Percentiles rank a stretch among this genome's conserved stretches.
Conservation (phyloP, 1,284 basidiomycete species). For the Volvariella surrecta region DNA sequence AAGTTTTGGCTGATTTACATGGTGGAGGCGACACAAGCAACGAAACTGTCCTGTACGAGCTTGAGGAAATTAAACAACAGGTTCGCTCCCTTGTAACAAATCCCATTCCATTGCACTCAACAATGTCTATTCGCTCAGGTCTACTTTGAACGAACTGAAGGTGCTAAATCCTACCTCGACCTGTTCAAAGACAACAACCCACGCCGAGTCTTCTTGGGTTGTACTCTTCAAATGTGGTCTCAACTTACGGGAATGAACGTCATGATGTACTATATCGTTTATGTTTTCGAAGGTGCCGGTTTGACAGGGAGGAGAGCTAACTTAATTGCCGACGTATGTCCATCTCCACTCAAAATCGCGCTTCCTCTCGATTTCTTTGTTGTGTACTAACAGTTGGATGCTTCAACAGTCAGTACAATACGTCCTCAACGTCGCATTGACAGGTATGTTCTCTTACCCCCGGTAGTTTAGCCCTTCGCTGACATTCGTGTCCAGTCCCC, state of each 20-base stretch:
- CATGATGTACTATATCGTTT: constrained; percentile 80
- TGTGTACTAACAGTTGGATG: no score
- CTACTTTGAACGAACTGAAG: constrained; percentile 57
- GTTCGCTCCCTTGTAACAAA: constrained; percentile 15
- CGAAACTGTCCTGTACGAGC: constrained; percentile 71
- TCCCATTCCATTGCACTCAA: neutral
- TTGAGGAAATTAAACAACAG: constrained; percentile 70
- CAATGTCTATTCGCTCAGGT: constrained; percentile 16
- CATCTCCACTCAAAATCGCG: no score
- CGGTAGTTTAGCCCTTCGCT: neutral
- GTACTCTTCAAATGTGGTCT: constrained; percentile 56
- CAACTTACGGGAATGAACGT: constrained; percentile 56
- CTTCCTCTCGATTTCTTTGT: neutral
- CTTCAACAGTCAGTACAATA: constrained; percentile 62
- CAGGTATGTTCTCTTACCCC: constrained; percentile 20
- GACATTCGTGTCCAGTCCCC: constrained; percentile 32
- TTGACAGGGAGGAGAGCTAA: constrained; percentile 61
- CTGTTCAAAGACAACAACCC: constrained; percentile 51
- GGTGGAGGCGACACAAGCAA: constrained; percentile 58
- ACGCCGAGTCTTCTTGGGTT: constrained; percentile 51
- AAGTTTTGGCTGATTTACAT: constrained; percentile 75
- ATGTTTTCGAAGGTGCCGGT: constrained; percentile 72
- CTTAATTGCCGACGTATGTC: constrained; percentile 55
- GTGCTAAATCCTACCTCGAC: constrained; percentile 65
- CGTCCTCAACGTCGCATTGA: constrained; percentile 63